Conservation (phyloP, 2,329 filamentous ascomycete species). For the Laburnicola sp. region DNA sequence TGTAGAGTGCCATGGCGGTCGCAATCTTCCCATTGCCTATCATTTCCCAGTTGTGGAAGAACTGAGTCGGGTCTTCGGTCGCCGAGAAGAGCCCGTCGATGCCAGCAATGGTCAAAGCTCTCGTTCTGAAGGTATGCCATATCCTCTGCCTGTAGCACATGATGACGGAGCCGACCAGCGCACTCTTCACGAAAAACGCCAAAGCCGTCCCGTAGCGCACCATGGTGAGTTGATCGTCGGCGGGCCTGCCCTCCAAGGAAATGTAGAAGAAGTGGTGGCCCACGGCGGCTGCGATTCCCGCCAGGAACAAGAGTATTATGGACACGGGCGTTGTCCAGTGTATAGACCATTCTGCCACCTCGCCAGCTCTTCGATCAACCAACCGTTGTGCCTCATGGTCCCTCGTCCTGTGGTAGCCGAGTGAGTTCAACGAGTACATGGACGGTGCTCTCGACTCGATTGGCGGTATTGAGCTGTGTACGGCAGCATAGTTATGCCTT, state of each 20-base stretch:
- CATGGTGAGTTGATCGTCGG: conserved; percentile 38
- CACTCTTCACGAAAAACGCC: conserved; percentile 45
- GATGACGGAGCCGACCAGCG: conserved; percentile 39
- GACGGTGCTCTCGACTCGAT: conserved; percentile 27
- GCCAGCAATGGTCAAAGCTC: conserved; percentile 43
- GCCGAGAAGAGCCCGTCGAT: conserved; percentile 45
- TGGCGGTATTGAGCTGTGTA: conserved; percentile 18
- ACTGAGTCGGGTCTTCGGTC: conserved; percentile 41
- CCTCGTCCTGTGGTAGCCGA: conserved; percentile 30
- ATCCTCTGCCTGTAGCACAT: conserved; percentile 45
- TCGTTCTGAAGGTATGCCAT: conserved; percentile 43
- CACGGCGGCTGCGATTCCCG: conserved; percentile 37
- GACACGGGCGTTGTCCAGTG: conserved; percentile 41
- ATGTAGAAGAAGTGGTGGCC: conserved; percentile 43
- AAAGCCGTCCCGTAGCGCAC: conserved; percentile 43
- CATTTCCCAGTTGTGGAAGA: conserved; percentile 42
- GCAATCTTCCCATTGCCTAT: conserved; percentile 41
- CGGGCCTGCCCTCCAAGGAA: conserved; percentile 33
- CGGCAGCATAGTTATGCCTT: conserved; percentile 22
- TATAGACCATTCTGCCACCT: conserved; percentile 41
- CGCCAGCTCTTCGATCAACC: conserved; percentile 37
- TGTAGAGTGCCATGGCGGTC: conserved; percentile 40
- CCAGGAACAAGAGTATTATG: conserved; percentile 33
- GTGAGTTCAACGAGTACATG: conserved; percentile 25
- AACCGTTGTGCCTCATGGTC: conserved; percentile 40